These are phyloP conservation scores for Paraleonurus japonicus DNA, from an alignment of 257 asterid species.

Conservation along the genomic window DNA sequence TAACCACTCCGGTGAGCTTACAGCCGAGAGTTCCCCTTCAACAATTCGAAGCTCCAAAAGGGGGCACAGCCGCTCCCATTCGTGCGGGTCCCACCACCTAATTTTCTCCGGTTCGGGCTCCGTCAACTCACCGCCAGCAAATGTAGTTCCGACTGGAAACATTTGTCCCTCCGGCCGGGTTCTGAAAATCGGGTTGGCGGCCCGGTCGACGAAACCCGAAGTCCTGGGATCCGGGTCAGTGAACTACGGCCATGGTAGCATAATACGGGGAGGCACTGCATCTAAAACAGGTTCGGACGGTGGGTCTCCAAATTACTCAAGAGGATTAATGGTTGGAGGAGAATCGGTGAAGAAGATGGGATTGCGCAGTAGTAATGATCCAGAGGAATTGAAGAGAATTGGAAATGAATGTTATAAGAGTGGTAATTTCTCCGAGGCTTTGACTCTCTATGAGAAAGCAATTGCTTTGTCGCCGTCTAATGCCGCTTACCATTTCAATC, in stretches of 20 bases:
- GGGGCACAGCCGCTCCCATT: conserved; percentile 59
- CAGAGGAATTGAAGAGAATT: conserved; percentile 74
- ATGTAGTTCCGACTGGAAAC: conserved; percentile 68
- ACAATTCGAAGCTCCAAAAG: conserved; percentile 30
- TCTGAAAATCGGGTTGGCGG: conserved; percentile 55
- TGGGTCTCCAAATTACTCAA: conserved; percentile 29
- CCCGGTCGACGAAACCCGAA: conserved; percentile 48
- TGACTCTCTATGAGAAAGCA: conserved; percentile 69
- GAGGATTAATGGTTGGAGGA: conserved; percentile 47
- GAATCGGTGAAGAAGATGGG: conserved; percentile 34
- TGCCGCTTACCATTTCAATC: conserved; percentile 70
- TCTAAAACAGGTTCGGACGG: conserved; percentile 34
- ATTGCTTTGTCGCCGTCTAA: conserved; percentile 58
- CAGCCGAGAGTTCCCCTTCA: conserved; percentile 55
- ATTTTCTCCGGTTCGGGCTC: conserved; percentile 50
- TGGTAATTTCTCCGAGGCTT: conserved; percentile 63
- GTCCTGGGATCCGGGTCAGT: conserved; percentile 58
- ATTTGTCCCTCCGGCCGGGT: conserved; percentile 73
- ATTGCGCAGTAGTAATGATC: conserved; percentile 35
- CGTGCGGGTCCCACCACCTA: conserved; percentile 52
- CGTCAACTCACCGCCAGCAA: conserved; percentile 50
- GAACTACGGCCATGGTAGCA: conserved; percentile 82
- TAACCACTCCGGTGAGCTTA: conserved; percentile 66
- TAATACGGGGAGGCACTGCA: conserved; percentile 57
- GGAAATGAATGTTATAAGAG: conserved; percentile 62